Evolutionary conservation across 1,139 yeast species (phyloP), one percentile per base, ranked within the genome.

Genomic region (Debaryomycetaceae sp.): DNA sequence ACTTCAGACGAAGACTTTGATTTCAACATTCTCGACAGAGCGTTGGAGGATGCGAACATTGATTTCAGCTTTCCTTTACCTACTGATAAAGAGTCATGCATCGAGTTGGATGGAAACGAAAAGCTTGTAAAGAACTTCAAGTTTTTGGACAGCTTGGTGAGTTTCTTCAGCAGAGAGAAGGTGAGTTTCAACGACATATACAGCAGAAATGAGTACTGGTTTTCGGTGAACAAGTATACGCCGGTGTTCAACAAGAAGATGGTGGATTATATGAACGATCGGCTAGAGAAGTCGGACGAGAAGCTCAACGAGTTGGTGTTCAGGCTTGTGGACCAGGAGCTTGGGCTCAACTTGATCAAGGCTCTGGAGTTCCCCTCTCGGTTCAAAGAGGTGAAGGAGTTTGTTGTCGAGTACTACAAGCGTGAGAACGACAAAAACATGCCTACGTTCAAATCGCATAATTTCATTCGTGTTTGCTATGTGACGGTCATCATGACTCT

Each of bases 21-120:
- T 45, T 59, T 71, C 46, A 70, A 72, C 49, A 58, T 72, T 41
- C 59, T 71, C 26, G 69, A 67, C 9, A 61, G 65, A 50, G 66
- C 70, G 3, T 51, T 62, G 17, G 41, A 48, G 1, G 37, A 49
- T 5, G 75, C 76, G 26, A 53, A 53, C 31, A 50, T 72, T 33
- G 64, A 58, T 3, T 58, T 70, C 32, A 50, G 65, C 4, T 69
- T 70, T 46, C 76, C 77, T 0, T 57, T 72, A 14, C 77, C 78
- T 6, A 56, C 56, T 11, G 73, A 69, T 42, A 52, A 60, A 35
- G 65, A 61, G 16, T 55, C 65, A 6, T 58, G 61, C 36, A 52
- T 70, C 15, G 53, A 56, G 17, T 40, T 64, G 15, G 60, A 59
- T 3, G 64, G 59, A 14, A 70, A 70, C 50, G 58, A 52, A 31